Percentiles rank a stretch among this genome's conserved stretches.
phyloP scores from a whole-genome alignment of 2,329 filamentous ascomycete genomes.

The Colletotrichum kahawae region DNA sequence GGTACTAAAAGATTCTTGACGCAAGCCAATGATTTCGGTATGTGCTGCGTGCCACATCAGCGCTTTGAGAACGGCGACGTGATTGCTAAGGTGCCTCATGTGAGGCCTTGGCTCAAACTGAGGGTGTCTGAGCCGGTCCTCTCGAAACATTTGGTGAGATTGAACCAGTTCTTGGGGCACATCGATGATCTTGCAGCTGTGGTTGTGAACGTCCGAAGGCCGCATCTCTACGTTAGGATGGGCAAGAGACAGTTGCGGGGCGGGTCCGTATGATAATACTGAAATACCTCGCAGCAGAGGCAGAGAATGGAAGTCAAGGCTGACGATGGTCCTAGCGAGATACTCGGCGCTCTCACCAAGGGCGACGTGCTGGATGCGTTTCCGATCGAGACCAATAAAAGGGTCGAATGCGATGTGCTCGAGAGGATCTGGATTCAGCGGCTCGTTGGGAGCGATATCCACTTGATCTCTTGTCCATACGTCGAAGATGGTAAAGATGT shows the following conservation, averaged over 20 bases:
- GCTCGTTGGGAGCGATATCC: neutral
- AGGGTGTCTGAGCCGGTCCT: neutral
- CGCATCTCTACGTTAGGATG: neutral
- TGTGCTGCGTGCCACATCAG: neutral
- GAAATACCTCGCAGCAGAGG: neutral
- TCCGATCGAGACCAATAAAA: neutral
- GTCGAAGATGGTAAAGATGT: neutral
- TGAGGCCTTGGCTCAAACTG: neutral
- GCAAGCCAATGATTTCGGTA: neutral
- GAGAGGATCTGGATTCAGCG: neutral
- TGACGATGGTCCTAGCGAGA: neutral
- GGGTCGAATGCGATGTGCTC: neutral
- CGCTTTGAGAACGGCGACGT: neutral
- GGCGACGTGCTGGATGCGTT: neutral
- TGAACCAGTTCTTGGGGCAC: neutral
- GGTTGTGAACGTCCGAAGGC: neutral
- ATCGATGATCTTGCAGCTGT: neutral
- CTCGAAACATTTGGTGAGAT: neutral
- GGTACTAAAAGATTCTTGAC: neutral
- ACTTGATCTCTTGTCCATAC: neutral
- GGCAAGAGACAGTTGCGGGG: neutral
- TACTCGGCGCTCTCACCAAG: neutral
- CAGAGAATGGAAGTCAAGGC: neutral
- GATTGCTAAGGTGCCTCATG: neutral
- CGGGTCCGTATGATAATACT: neutral